phyloP scores from a whole-genome alignment of 208 protist species.

The Leishmania amazonensis region DNA sequence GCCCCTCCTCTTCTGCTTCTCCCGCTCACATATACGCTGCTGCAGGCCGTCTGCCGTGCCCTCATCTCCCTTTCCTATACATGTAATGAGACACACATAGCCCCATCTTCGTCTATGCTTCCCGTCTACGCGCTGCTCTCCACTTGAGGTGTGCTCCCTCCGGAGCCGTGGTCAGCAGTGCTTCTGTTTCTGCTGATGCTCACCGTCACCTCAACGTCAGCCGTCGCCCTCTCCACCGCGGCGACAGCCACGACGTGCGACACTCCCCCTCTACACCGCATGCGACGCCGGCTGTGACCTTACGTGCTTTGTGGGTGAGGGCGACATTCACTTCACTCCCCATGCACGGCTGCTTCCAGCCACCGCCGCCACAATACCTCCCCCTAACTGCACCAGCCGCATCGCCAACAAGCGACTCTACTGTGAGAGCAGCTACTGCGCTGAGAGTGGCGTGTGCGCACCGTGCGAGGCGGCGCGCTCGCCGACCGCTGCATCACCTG shows the following conservation, averaged over 20 bases:
- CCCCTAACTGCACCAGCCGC: not conserved
- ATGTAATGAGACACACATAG: not conserved
- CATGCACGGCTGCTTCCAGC: not conserved
- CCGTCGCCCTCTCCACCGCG: not conserved
- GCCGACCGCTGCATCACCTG: slow-evolving; percentile 4
- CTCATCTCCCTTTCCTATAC: not conserved
- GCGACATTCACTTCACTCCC: not conserved
- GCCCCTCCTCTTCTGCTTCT: not conserved
- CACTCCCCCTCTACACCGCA: not conserved
- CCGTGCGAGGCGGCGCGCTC: not conserved
- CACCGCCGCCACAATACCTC: not conserved
- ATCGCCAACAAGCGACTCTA: not conserved
- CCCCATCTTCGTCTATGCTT: not conserved
- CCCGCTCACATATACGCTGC: not conserved
- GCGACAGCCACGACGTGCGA: too few relatives aligned
- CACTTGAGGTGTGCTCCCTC: not conserved
- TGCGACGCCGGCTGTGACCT: not conserved
- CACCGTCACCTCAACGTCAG: not conserved
- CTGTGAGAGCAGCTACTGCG: not conserved
- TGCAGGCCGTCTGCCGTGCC: not conserved
- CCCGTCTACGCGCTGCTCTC: not conserved
- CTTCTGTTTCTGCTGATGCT: not conserved
- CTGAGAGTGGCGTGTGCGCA: not conserved
- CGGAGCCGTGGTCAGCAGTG: not conserved
- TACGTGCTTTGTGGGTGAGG: not conserved